Conservation (phyloP, 306 rosid species). For the Prunus kanzakura region DNA sequence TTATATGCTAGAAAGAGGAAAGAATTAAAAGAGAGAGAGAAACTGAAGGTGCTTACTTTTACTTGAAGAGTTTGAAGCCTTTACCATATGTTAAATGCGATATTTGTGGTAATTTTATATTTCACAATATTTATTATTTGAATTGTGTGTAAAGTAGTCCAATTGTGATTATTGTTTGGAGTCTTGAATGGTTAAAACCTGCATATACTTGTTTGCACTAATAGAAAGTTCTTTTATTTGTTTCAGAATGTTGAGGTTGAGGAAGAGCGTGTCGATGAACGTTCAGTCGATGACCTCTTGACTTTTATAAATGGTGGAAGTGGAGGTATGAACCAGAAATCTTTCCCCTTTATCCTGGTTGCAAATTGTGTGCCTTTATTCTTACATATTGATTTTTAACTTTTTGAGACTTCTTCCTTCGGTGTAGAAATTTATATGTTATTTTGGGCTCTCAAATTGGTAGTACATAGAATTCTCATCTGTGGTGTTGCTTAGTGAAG, state of each 20-base stretch:
- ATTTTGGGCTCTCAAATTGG: background rate
- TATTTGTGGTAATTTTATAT: constrained; percentile 29
- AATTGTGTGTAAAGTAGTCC: constrained; percentile 15
- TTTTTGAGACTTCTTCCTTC: constrained; percentile 1
- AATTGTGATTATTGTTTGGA: background rate
- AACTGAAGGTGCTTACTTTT: constrained; percentile 57
- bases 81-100: constrained; percentile 34
- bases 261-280: constrained; percentile 75
- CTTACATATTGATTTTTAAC: background rate
- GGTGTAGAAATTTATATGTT: background rate
- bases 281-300: constrained; percentile 87
- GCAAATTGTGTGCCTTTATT: constrained; percentile 8
- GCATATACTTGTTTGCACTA: constrained; percentile 13
- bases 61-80: constrained; percentile 31
- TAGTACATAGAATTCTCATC: background rate
- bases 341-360: constrained; percentile 1
- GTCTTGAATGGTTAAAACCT: background rate
- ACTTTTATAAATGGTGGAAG: constrained; percentile 79
- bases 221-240: constrained; percentile 16
- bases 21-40: constrained; percentile 74
- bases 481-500: constrained; percentile 1
- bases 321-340: constrained; percentile 43
- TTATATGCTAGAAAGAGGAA: constrained; percentile 86
- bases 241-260: constrained; percentile 72
- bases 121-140: constrained; percentile 17